Percentiles rank a stretch among this genome's conserved stretches.
phyloP scores from a whole-genome alignment of 305 asterid genomes.

The Fraxinus xanthoxyloides region DNA sequence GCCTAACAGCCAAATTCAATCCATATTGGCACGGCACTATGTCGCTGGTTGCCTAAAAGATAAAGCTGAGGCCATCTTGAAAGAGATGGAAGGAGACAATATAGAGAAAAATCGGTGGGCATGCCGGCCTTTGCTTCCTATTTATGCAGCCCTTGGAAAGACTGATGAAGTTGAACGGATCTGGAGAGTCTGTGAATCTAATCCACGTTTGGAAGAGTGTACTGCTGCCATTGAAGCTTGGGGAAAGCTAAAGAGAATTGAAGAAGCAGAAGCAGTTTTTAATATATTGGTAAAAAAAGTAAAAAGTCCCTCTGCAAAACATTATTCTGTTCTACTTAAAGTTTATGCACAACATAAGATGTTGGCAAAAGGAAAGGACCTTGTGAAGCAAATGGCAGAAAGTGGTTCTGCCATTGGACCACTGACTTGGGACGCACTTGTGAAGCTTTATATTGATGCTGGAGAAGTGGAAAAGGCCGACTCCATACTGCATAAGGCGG shows the following conservation, averaged over 20 bases:
- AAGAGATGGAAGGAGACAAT: constrained; percentile 61
- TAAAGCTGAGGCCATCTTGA: constrained; percentile 61
- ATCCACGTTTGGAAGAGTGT: constrained; percentile 45
- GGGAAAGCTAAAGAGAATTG: constrained; percentile 58
- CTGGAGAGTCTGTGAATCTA: constrained; percentile 61
- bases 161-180: constrained; percentile 63
- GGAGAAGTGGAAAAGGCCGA: constrained; percentile 78
- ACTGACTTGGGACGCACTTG: constrained; percentile 62
- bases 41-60: constrained; percentile 48
- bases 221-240: constrained; percentile 66
- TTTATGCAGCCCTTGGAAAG: constrained; percentile 67
- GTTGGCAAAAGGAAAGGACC: constrained; percentile 70
- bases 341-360: constrained; percentile 61
- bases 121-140: constrained; percentile 47
- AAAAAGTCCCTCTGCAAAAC: constrained; percentile 38
- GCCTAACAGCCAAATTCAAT: constrained; percentile 34
- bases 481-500: constrained; percentile 48
- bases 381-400: constrained; percentile 68
- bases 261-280: constrained; percentile 75
- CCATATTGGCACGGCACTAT: constrained; percentile 49
- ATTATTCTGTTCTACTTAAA: constrained; percentile 39
- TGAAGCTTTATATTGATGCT: constrained; percentile 62
- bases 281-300: constrained; percentile 37
- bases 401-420: constrained; percentile 53
- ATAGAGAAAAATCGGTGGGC: constrained; percentile 42